A percentile compares a stretch with the other conserved stretches of the same genome.
These are phyloP conservation scores for Glycine soja DNA, from an alignment of 306 rosid species.

Conservation along the genomic window DNA sequence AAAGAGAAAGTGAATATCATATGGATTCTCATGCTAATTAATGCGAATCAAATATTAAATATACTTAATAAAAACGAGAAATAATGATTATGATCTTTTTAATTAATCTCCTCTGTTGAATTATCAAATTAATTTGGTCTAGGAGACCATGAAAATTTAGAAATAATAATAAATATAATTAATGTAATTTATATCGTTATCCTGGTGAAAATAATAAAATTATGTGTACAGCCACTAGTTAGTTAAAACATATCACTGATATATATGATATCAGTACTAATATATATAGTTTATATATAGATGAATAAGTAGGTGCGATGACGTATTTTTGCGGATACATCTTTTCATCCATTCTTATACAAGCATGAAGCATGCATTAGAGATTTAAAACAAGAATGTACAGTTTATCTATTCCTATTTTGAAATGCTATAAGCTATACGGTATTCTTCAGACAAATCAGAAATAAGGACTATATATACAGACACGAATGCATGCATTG, in stretches of 20 bases:
- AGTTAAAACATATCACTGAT: background rate
- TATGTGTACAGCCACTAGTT: background rate
- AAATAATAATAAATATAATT: background rate
- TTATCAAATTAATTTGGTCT: background rate
- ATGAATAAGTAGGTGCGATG: background rate
- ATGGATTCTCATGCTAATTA: background rate
- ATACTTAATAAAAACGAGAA: background rate
- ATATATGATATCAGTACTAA: background rate
- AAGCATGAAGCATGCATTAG: background rate
- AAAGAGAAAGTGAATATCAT: background rate
- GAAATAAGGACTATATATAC: background rate
- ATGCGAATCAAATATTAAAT: background rate
- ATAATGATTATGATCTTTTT: background rate
- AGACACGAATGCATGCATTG: constrained; percentile 26
- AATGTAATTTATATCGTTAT: background rate
- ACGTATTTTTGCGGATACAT: background rate
- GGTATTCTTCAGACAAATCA: background rate
- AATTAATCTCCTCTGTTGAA: background rate
- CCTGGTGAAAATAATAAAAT: constrained; percentile 3
- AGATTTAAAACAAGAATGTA: background rate
- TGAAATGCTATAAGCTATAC: background rate
- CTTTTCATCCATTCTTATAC: background rate
- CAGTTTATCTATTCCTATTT: background rate
- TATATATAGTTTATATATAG: too few species aligned
- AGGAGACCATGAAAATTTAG: background rate